Conservation (phyloP, 495 filamentous ascomycete genomes). For the Neurospora hispaniola region DNA sequence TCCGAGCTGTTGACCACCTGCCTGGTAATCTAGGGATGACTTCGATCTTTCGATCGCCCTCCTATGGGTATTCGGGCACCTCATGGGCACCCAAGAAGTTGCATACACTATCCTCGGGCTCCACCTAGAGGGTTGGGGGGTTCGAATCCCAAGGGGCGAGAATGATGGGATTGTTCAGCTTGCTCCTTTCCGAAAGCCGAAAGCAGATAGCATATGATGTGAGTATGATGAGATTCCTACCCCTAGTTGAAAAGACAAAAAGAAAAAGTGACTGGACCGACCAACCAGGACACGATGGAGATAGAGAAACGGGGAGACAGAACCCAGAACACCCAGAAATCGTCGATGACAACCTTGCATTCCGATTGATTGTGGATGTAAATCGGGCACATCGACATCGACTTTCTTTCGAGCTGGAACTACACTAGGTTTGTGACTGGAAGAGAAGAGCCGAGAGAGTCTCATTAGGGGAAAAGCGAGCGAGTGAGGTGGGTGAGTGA, state of each 20-base stretch:
- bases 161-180: not conserved
- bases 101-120: not conserved
- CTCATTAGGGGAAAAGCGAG: not conserved
- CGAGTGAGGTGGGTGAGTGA: not conserved
- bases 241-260: not conserved
- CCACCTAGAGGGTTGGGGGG: not conserved
- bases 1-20: not conserved
- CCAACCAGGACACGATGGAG: not conserved
- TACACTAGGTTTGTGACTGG: not conserved
- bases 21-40: not conserved
- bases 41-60: not conserved
- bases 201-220: not conserved
- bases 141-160: no score
- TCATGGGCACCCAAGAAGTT: not conserved
- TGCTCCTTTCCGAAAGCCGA: not conserved
- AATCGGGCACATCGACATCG: not conserved
- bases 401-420: not conserved
- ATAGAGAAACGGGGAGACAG: not conserved
- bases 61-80: not conserved
- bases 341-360: not conserved
- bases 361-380: not conserved
- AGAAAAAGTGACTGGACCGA: not conserved
- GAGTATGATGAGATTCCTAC: not conserved
- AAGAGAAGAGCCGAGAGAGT: not conserved
- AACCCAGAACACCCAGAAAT: not conserved